A percentile compares a stretch with the other conserved stretches of the same genome.
Conservation (phyloP, 345 rosid genomes). For the Leavenworthia alabamica region DNA sequence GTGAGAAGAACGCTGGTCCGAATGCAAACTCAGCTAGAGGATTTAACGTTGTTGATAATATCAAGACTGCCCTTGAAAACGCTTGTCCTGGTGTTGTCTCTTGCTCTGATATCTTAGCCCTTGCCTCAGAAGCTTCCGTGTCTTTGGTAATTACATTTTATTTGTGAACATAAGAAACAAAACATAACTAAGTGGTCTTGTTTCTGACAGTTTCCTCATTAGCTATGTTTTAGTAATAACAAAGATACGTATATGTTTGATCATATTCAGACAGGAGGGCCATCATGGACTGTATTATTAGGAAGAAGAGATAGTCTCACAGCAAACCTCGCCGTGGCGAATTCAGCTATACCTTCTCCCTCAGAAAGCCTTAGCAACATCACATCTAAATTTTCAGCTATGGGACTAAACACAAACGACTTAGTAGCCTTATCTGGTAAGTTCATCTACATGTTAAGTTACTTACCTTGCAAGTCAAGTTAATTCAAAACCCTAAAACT, state of each 20-base stretch:
- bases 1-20: slow-evolving; percentile 55
- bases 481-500: background rate
- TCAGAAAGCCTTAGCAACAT: slow-evolving; percentile 19
- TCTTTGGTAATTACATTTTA: slow-evolving; percentile 38
- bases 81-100: slow-evolving; percentile 70
- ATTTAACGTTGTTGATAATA: slow-evolving; percentile 57
- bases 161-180: background rate
- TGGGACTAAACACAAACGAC: slow-evolving; percentile 27
- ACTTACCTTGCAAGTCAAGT: background rate
- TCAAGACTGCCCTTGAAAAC: slow-evolving; percentile 58
- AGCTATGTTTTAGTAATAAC: background rate
- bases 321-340: slow-evolving; percentile 22
- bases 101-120: slow-evolving; percentile 69
- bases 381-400: slow-evolving; percentile 21
- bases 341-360: slow-evolving; percentile 22
- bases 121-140: slow-evolving; percentile 61
- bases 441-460: background rate
- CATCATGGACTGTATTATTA: slow-evolving; percentile 27
- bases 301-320: slow-evolving; percentile 35
- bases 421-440: slow-evolving; percentile 29
- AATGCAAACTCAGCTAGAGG: slow-evolving; percentile 54
- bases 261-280: slow-evolving; percentile 32
- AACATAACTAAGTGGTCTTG: background rate
- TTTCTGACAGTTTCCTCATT: background rate
- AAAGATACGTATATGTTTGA: background rate